Evolutionary conservation across 163 green algal genomes (phyloP).

Genomic region (Scenedesmus sp.): DNA sequence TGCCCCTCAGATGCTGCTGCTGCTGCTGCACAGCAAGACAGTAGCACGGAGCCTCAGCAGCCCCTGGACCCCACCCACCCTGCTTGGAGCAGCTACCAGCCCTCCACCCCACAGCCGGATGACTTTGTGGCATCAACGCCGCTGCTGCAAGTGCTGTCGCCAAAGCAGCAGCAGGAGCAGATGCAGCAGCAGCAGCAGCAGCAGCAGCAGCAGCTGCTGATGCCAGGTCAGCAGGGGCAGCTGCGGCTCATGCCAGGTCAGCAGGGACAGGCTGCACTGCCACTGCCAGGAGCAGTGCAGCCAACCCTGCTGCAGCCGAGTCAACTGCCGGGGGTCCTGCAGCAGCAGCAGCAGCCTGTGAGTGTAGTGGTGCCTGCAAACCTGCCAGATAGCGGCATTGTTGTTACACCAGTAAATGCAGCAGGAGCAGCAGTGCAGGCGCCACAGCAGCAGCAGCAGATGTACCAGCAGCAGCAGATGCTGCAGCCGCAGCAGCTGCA

Average conservation of each 20-base stretch:
- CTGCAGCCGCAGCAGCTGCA: conserved; percentile 5
- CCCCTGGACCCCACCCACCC: neutral
- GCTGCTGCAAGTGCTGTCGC: too few species aligned
- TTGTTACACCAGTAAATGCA: neutral
- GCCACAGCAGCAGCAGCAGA: neutral
- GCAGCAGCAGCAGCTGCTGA: neutral
- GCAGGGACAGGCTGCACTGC: neutral
- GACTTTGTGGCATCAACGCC: neutral
- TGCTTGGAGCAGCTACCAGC: neutral
- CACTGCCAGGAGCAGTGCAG: neutral
- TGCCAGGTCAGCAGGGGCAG: neutral
- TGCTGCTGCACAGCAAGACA: neutral
- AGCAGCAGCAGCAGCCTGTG: neutral
- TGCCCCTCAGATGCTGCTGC: neutral
- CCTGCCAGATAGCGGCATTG: neutral
- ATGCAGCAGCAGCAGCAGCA: neutral
- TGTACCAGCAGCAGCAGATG: neutral
- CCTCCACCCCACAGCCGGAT: neutral
- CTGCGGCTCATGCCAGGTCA: neutral
- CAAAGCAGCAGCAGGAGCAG: conserved; percentile 1
- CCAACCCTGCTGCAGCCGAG: neutral
- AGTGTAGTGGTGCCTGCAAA: neutral
- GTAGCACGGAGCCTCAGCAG: neutral
- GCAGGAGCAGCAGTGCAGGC: neutral
- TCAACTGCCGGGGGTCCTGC: neutral